Evolutionary conservation across 75 land plant species (phyloP).

Genomic region (Cupressus sempervirens): DNA sequence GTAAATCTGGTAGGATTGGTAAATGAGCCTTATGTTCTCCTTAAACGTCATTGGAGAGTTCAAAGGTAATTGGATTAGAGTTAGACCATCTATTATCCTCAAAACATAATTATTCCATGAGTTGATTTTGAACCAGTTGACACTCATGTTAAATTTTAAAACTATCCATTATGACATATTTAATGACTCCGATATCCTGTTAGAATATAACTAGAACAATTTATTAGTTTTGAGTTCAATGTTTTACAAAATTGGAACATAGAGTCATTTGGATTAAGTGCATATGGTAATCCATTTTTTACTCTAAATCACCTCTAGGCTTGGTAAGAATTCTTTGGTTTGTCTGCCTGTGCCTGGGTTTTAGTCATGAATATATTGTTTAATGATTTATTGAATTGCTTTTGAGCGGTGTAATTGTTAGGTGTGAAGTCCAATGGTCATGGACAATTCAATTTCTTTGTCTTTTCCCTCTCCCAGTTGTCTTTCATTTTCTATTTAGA

Average conservation of each 20-base stretch:
- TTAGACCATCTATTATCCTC: not conserved
- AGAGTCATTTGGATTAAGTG: not conserved
- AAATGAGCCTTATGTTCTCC: not conserved
- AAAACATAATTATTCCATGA: not conserved
- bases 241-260: not conserved
- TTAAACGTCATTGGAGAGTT: not conserved
- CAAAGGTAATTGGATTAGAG: not conserved
- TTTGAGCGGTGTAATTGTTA: not conserved
- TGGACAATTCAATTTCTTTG: too few species aligned
- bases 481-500: too few species aligned
- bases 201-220: not conserved
- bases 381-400: not conserved
- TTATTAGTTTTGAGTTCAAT: not conserved
- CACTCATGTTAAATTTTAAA: too few species aligned
- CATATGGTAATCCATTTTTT: not conserved
- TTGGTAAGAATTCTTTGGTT: not conserved
- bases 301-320: not conserved
- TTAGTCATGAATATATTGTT: not conserved
- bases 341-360: not conserved
- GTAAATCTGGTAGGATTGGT: not conserved
- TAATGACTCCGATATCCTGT: not conserved
- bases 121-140: not conserved
- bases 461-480: too few species aligned
- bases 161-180: not conserved
- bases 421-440: too few species aligned